A percentile compares a stretch with the other conserved stretches of the same genome.
These are phyloP conservation scores for Oryza nivara DNA, from an alignment of 176 grass and related monocot species.

Conservation along the genomic window DNA sequence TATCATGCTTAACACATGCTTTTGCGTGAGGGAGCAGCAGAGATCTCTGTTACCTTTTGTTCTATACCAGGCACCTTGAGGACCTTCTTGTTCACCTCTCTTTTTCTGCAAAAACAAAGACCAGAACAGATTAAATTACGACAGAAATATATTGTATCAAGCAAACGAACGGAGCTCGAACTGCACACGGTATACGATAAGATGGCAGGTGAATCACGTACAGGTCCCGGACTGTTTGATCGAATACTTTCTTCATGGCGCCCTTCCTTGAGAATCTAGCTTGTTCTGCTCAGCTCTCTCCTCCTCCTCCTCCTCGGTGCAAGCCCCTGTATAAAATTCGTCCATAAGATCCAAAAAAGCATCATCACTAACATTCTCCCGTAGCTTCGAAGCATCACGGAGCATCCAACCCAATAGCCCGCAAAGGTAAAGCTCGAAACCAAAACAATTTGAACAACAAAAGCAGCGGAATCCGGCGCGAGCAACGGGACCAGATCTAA, in stretches of 20 bases:
- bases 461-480: neutral
- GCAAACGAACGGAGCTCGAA: neutral
- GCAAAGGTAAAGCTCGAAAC: neutral
- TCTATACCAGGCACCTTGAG: slow-evolving; percentile 87
- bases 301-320: slow-evolving; percentile 25
- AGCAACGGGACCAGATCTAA: slow-evolving; percentile 39
- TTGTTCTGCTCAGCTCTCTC: slow-evolving; percentile 9
- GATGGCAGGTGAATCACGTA: slow-evolving; percentile 46
- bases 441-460: neutral
- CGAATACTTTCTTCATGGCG: slow-evolving; percentile 96
- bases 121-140: neutral
- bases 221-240: slow-evolving; percentile 95
- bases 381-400: neutral
- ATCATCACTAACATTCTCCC: neutral
- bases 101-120: slow-evolving; percentile 57
- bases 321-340: slow-evolving; percentile 35
- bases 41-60: slow-evolving; percentile 73
- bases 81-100: slow-evolving; percentile 98
- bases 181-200: neutral
- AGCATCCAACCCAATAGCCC: neutral
- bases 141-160: neutral
- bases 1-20: neutral
- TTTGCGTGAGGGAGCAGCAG: neutral
- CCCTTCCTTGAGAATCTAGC: slow-evolving; percentile 26
- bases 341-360: slow-evolving; percentile 34